These are phyloP conservation scores for Phyllosticta citrichinensis DNA, from an alignment of 2,329 filamentous ascomycete species.

Conservation along the genomic window DNA sequence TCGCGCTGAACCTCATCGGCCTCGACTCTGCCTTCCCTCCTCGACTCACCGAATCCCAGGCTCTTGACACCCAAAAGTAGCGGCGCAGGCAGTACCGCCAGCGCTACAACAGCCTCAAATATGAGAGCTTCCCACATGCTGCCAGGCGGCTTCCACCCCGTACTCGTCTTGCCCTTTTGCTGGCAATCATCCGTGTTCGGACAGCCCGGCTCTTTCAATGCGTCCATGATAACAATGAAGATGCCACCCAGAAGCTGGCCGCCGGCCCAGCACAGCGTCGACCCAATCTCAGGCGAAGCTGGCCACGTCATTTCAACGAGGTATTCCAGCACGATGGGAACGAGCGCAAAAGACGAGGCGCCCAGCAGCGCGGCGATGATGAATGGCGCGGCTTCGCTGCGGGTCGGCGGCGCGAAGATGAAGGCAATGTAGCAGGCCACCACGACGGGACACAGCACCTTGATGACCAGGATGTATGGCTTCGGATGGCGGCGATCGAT, in stretches of 20 bases:
- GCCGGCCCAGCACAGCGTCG: constrained; percentile 72
- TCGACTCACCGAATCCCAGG: constrained; percentile 45
- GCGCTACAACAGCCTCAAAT: constrained; percentile 65
- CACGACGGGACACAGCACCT: constrained; percentile 63
- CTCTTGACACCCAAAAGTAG: constrained; percentile 52
- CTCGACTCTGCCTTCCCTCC: constrained; percentile 18
- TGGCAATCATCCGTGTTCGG: constrained; percentile 19
- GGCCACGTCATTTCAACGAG: constrained; percentile 82
- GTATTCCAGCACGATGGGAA: constrained; percentile 80
- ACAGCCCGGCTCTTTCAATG: constrained; percentile 42
- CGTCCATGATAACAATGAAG: constrained; percentile 76
- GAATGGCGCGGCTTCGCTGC: constrained; percentile 57
- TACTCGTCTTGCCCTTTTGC: constrained; percentile 17
- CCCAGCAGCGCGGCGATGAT: constrained; percentile 67
- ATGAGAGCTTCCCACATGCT: constrained; percentile 70
- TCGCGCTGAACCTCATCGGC: constrained; percentile 19
- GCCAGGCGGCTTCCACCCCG: constrained; percentile 41
- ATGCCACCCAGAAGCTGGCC: constrained; percentile 78
- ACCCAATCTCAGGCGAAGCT: constrained; percentile 74
- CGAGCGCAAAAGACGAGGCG: constrained; percentile 65
- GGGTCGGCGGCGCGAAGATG: constrained; percentile 65
- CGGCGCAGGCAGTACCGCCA: constrained; percentile 56
- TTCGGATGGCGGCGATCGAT: constrained; percentile 66
- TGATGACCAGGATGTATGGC: constrained; percentile 62
- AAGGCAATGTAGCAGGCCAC: constrained; percentile 65